Conservation (phyloP, 805 yeast species). For the Jamesozyma spencerorum region DNA sequence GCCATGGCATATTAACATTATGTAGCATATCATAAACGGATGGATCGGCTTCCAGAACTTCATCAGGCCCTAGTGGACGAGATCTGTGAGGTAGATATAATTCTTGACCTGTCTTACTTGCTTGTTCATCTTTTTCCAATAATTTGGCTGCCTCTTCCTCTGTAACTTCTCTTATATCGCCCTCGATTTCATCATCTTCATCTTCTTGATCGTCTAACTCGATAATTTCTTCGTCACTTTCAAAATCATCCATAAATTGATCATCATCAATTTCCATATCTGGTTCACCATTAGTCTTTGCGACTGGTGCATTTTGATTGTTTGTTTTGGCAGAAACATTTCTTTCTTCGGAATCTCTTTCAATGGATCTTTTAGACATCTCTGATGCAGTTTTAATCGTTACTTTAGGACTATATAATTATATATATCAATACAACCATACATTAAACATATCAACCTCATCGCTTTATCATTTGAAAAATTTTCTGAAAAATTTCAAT, state of each 20-base stretch:
- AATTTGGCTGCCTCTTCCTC: constrained; percentile 31
- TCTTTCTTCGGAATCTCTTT: constrained; percentile 32
- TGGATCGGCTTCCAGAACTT: constrained; percentile 93
- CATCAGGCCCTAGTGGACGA: constrained; percentile 88
- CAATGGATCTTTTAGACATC: constrained; percentile 49
- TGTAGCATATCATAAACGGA: constrained; percentile 94
- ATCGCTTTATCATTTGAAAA: background rate
- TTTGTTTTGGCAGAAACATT: constrained; percentile 35
- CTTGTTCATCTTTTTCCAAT: constrained; percentile 33
- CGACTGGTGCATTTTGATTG: constrained; percentile 17
- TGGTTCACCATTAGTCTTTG: constrained; percentile 31
- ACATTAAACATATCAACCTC: background rate
- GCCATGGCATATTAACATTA: constrained; percentile 92
- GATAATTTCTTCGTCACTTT: constrained; percentile 82
- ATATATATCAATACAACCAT: no score
- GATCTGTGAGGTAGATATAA: constrained; percentile 83
- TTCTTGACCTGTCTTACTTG: constrained; percentile 31
- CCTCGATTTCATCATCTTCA: constrained; percentile 27
- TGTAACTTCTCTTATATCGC: constrained; percentile 29
- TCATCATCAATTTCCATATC: constrained; percentile 67
- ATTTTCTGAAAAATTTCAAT: background rate
- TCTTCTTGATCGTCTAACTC: constrained; percentile 62
- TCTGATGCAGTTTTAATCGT: no score
- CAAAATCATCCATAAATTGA: constrained; percentile 84
- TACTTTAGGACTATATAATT: no score